Percentiles rank a stretch among this genome's conserved stretches.
phyloP scores from a whole-genome alignment of 139 green algal species.

The Spirogloea muscicola region DNA sequence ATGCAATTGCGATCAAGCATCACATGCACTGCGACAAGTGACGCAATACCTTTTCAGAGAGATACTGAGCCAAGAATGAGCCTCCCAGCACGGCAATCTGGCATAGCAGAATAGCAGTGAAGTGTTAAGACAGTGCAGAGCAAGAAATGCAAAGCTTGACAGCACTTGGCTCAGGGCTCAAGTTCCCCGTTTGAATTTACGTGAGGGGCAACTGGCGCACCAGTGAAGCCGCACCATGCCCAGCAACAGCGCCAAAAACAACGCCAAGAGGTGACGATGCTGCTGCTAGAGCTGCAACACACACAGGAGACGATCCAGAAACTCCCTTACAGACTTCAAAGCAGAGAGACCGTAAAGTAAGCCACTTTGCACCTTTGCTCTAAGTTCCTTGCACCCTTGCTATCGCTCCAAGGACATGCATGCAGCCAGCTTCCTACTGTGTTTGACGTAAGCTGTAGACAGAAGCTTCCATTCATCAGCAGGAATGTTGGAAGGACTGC shows the following conservation, averaged over 20 bases:
- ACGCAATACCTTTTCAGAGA: slow-evolving; percentile 3
- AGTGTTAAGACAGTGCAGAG: too few species aligned
- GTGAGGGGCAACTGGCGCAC: background rate
- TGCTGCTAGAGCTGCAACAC: slow-evolving; percentile 11
- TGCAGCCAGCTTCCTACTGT: too few species aligned
- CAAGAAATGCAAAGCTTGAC: too few species aligned
- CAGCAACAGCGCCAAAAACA: slow-evolving; percentile 3
- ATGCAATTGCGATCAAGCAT: too few species aligned
- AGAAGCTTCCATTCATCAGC: background rate
- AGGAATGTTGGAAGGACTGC: background rate
- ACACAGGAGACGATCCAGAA: background rate
- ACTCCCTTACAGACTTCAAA: background rate
- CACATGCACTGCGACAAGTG: background rate
- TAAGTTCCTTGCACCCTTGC: background rate
- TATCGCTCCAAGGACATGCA: background rate
- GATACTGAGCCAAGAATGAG: background rate
- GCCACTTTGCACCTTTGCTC: background rate
- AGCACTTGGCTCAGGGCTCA: background rate
- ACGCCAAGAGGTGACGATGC: slow-evolving; percentile 8
- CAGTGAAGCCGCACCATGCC: slow-evolving; percentile 10
- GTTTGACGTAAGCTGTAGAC: background rate
- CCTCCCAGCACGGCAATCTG: slow-evolving; percentile 3
- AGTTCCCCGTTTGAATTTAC: background rate
- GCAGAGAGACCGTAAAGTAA: background rate
- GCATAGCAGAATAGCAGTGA: background rate